These are phyloP conservation scores for Candida ficus DNA, from an alignment of 805 yeast species.

Conservation along the genomic window DNA sequence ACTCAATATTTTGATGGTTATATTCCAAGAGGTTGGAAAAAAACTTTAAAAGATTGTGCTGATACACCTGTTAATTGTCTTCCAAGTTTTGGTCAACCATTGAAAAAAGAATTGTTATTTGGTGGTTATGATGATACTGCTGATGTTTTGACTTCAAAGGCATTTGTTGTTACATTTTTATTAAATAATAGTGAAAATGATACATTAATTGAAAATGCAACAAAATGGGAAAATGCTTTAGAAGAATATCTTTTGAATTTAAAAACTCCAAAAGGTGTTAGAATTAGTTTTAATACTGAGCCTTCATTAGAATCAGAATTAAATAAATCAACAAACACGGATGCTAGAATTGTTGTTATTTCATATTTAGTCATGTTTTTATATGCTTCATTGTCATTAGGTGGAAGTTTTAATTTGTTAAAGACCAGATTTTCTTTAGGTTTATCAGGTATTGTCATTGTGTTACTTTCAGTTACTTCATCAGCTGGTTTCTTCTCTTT, in stretches of 20 bases:
- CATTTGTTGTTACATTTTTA: constrained; percentile 73
- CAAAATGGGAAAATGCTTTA: constrained; percentile 66
- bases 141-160: constrained; percentile 54
- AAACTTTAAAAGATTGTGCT: constrained; percentile 54
- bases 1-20: constrained; percentile 85
- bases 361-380: constrained; percentile 85
- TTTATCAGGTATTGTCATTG: constrained; percentile 76
- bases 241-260: constrained; percentile 49
- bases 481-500: constrained; percentile 78
- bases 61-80: constrained; percentile 83
- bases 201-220: constrained; percentile 32
- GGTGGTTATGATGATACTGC: constrained; percentile 44
- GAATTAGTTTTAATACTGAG: constrained; percentile 75
- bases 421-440: constrained; percentile 73
- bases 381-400: constrained; percentile 78
- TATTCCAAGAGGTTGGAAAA: constrained; percentile 52
- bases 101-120: constrained; percentile 66
- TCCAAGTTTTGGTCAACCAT: constrained; percentile 88
- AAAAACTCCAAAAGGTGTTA: constrained; percentile 47
- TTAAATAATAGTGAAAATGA: constrained; percentile 44
- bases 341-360: constrained; percentile 57
- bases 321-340: constrained; percentile 76
- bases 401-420: constrained; percentile 40
- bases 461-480: constrained; percentile 71
- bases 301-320: constrained; percentile 81